Base-by-base conservation (phyloP, 768 basidiomycete genomes). In the Guyanaporus albipodus region DNA sequence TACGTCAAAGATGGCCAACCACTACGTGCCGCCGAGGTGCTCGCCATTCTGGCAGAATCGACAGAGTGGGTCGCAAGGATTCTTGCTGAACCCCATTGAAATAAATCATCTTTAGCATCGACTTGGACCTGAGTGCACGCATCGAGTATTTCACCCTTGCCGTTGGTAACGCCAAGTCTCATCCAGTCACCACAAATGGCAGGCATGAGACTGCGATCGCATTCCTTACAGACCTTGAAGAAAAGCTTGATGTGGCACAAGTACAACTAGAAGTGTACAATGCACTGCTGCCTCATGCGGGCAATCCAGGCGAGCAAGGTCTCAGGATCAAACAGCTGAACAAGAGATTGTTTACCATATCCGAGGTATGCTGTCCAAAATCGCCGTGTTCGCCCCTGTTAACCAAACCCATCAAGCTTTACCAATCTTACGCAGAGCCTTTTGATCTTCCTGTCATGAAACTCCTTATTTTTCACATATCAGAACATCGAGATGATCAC, bases 221-320 rank as follows among this genome's bases (percentile, higher is more conserved):
- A 40, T 96, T 98, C 73, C 77, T 95, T n/a, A 91, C 87, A 0
- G 87, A 90, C 55, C 73, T 96, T 17, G 94, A 97, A 71, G 96
- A 99, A 67, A 92, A 93, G 62, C 78, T 97, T 11, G 96, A 99
- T 35, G 96, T 99, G 21, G 90, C 93, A 6, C 88, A 95, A 68
- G 91, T 98, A 8, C 96, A 99, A 61, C 71, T 94, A n/a, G 95
- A 97, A 66, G 78, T 96, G 38, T 88, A 82, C 58, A 78, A 87
- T 53, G 70, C 73, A 10, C 73, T 91, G 14, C 62, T 73, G 7
- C 80, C 83, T 15, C 83, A 82, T 50, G 68, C 79, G 23, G 70
- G 76, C 49, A 79, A 85, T 49, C 77, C 78, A 11, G 77, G 74
- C 2, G 82, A 79, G 53, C 77, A 81, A 44, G 80, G 83, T 32